A percentile compares a stretch with the other conserved stretches of the same genome.
Evolutionary conservation across 768 basidiomycete species (phyloP).

Genomic region (Lactarius quietus): DNA sequence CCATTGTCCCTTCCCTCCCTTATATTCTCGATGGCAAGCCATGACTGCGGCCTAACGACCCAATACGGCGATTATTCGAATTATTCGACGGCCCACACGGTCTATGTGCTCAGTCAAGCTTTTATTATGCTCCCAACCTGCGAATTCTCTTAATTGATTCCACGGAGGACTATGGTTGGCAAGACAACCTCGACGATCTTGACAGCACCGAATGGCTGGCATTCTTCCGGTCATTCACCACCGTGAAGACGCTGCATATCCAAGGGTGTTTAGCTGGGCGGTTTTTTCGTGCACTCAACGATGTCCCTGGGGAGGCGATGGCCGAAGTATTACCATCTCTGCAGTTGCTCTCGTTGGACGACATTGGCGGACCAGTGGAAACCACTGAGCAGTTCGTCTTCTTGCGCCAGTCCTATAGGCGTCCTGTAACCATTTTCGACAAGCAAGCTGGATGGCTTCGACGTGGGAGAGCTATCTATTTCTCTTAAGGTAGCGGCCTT

Average conservation of each 20-base stretch:
- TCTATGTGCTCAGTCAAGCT: background rate
- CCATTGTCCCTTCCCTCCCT: too few species aligned
- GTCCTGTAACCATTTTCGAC: background rate
- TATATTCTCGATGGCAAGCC: too few species aligned
- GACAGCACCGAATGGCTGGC: background rate
- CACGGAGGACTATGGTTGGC: background rate
- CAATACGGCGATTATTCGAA: too few species aligned
- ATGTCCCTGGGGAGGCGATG: background rate
- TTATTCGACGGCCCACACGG: background rate
- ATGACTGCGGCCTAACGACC: too few species aligned
- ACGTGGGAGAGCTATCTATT: too few species aligned
- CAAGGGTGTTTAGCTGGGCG: background rate
- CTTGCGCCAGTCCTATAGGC: background rate
- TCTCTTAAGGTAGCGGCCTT: too few species aligned
- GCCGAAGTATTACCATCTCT: background rate
- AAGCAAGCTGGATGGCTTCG: too few species aligned
- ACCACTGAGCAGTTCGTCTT: background rate
- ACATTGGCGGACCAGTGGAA: background rate
- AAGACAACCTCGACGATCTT: background rate
- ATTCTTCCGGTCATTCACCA: background rate
- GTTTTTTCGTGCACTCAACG: background rate
- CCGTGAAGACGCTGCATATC: background rate
- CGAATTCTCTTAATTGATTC: background rate
- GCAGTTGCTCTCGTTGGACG: background rate
- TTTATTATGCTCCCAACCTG: background rate